phyloP scores from a whole-genome alignment of 2,329 filamentous ascomycete species.

The Fusarium anthophilum region DNA sequence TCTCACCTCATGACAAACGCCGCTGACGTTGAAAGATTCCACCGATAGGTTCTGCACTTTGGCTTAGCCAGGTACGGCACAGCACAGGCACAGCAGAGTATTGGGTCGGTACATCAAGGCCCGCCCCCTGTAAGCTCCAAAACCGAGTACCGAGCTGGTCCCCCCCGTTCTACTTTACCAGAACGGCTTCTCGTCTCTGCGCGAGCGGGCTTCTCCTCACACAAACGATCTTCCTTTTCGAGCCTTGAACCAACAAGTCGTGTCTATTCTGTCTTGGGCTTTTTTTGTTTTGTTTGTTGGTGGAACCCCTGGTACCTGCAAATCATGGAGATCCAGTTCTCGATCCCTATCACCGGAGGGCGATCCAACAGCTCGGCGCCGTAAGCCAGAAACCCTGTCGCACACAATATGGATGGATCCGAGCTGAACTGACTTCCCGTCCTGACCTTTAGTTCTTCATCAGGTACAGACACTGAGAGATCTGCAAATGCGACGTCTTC shows the following conservation, averaged over 20 bases:
- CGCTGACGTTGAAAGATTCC: conserved; percentile 26
- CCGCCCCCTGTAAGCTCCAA: conserved; percentile 8
- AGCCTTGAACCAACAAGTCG: background rate
- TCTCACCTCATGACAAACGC: conserved; percentile 14
- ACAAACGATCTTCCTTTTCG: conserved; percentile 6
- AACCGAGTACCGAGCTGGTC: conserved; percentile 23
- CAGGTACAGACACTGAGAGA: conserved; percentile 23
- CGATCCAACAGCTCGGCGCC: conserved; percentile 30
- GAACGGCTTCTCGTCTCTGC: conserved; percentile 27
- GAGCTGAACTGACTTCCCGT: conserved; percentile 8
- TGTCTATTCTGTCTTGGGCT: background rate
- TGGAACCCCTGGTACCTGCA: conserved; percentile 1
- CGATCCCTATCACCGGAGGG: conserved; percentile 42
- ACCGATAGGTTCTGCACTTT: background rate
- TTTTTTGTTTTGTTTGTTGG: background rate
- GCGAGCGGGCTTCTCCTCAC: conserved; percentile 18
- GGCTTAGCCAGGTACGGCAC: conserved; percentile 16
- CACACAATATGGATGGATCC: background rate
- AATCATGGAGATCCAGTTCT: conserved; percentile 53
- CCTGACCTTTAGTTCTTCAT: conserved; percentile 23
- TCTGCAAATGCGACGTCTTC: conserved; percentile 30
- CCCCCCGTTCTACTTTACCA: conserved; percentile 15
- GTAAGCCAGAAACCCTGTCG: conserved; percentile 39
- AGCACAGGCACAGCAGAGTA: background rate
- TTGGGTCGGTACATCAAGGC: background rate